These are phyloP conservation scores for Metschnikowia arizonensis DNA, from an alignment of 805 yeast species.

Conservation along the genomic window DNA sequence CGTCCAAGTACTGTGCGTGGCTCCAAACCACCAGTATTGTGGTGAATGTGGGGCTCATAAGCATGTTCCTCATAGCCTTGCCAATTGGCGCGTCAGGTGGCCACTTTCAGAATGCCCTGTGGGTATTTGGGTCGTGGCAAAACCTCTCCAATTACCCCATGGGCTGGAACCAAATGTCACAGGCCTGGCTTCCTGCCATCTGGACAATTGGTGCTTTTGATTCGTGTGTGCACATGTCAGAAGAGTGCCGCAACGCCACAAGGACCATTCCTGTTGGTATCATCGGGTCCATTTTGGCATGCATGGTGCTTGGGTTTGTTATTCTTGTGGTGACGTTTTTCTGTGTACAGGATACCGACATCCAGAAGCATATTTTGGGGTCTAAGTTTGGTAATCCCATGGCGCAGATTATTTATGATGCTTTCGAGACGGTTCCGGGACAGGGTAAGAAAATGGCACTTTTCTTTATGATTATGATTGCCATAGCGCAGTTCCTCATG, in stretches of 20 bases:
- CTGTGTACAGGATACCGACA: conserved; percentile 46
- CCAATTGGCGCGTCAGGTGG: conserved; percentile 51
- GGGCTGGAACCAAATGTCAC: conserved; percentile 50
- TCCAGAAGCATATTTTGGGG: conserved; percentile 19
- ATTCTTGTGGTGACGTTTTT: conserved; percentile 53
- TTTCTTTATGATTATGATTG: conserved; percentile 56
- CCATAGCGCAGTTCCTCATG: conserved; percentile 62
- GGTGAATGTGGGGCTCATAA: conserved; percentile 49
- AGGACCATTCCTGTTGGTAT: conserved; percentile 65
- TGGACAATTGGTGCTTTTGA: conserved; percentile 79
- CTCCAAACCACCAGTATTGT: conserved; percentile 57
- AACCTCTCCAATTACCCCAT: conserved; percentile 53
- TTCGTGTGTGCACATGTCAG: conserved; percentile 68
- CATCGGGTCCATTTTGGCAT: conserved; percentile 51
- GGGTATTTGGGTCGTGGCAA: conserved; percentile 51
- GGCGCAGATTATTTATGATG: conserved; percentile 61
- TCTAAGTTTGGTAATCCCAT: conserved; percentile 49
- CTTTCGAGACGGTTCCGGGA: conserved; percentile 31
- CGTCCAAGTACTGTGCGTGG: conserved; percentile 54
- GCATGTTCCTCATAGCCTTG: conserved; percentile 56
- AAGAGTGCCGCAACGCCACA: conserved; percentile 62
- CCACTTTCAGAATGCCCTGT: conserved; percentile 45
- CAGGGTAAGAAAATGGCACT: conserved; percentile 60
- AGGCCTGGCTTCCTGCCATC: conserved; percentile 58
- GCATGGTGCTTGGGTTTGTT: conserved; percentile 57